Percentiles rank a stretch among this genome's conserved stretches.
Conservation (phyloP, 2,329 filamentous ascomycete species). For the Mycosphaerella arachidis region DNA sequence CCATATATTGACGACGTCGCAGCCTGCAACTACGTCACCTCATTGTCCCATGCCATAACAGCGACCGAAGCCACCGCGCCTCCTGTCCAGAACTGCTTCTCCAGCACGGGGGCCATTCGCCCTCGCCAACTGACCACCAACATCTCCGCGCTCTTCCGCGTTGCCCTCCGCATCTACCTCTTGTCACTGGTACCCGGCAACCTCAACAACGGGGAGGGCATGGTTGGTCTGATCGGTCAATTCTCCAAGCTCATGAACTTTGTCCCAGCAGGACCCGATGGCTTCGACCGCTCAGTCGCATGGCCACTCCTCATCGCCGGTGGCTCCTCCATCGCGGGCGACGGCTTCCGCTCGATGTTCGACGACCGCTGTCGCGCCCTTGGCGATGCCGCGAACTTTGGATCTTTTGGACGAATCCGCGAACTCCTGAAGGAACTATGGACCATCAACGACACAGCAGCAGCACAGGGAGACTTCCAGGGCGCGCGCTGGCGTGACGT, state of each 20-base stretch:
- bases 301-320: conserved; percentile 92
- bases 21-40: conserved; percentile 82
- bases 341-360: conserved; percentile 73
- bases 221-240: conserved; percentile 70
- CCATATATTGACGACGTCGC: conserved; percentile 76
- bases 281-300: conserved; percentile 84
- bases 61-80: conserved; percentile 61
- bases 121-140: conserved; percentile 81
- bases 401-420: conserved; percentile 79
- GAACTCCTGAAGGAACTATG: conserved; percentile 79
- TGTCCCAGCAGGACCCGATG: conserved; percentile 74
- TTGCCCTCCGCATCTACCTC: conserved; percentile 93
- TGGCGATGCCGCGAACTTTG: conserved; percentile 71
- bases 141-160: conserved; percentile 84
- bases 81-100: conserved; percentile 48
- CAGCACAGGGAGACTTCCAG: conserved; percentile 48
- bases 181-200: conserved; percentile 91
- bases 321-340: conserved; percentile 66
- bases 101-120: conserved; percentile 65
- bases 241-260: conserved; percentile 71
- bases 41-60: conserved; percentile 82
- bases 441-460: conserved; percentile 64
- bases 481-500: conserved; percentile 92
- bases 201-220: conserved; percentile 68
- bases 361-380: conserved; percentile 68